Evolutionary conservation across 2,329 filamentous ascomycete genomes (phyloP).

Genomic region (Ophiostoma perfectum): DNA sequence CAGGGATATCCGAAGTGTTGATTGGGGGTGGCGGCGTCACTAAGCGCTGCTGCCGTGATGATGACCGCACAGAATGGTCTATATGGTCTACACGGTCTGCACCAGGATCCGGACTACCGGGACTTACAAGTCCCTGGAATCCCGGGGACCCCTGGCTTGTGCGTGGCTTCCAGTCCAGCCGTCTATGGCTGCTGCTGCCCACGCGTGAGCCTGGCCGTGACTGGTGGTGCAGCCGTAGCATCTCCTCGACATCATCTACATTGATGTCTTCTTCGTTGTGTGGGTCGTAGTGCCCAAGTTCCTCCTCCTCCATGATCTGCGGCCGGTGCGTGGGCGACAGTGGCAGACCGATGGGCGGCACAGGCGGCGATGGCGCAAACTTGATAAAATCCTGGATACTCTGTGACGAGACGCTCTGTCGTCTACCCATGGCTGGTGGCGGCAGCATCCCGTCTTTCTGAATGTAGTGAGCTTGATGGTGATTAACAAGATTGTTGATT

Average conservation of each 20-base stretch:
- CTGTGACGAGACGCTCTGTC: constrained; percentile 14
- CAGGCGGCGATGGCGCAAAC: constrained; percentile 24
- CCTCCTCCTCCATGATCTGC: not conserved
- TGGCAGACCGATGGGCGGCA: constrained; percentile 24
- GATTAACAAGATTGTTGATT: not conserved
- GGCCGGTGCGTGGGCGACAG: constrained; percentile 17
- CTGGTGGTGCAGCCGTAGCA: constrained; percentile 13
- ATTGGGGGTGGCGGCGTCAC: too few relatives aligned
- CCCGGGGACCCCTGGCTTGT: not conserved
- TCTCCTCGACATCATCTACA: constrained; percentile 16
- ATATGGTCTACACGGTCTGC: not conserved
- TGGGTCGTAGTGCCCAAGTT: too few relatives aligned
- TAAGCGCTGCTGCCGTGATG: constrained; percentile 3
- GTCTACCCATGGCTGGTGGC: not conserved
- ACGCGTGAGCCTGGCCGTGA: constrained; percentile 13
- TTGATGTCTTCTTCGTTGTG: not conserved
- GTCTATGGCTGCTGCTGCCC: not conserved
- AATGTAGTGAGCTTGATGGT: not conserved
- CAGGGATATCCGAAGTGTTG: constrained; percentile 14
- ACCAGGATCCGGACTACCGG: not conserved
- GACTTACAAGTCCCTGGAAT: not conserved
- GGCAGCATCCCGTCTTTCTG: constrained; percentile 12
- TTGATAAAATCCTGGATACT: constrained; percentile 27
- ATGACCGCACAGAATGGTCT: not conserved
- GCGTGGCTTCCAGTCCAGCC: constrained; percentile 13